Base-by-base conservation (phyloP, 1,284 basidiomycete species). In the Mycena citricolor region DNA sequence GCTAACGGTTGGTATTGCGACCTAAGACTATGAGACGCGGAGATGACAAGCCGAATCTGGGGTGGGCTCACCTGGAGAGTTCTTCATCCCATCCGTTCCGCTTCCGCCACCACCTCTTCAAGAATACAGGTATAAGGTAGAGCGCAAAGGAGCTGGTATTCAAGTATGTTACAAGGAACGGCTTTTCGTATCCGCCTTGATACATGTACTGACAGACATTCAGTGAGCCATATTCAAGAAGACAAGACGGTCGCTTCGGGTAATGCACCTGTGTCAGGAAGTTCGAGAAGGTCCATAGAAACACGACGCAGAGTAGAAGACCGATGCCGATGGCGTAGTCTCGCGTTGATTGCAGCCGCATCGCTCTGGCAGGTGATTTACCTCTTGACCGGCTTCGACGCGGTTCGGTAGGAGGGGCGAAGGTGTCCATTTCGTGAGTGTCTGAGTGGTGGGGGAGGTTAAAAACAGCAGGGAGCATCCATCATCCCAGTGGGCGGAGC, bases 131-230 rank as follows among this genome's bases (percentile, higher is more conserved):
- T 8, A 97, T 58, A 20, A 99, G 81, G 67, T 98, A 98, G 14
- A 95, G 57, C n/a, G 83, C 70, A 63, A 97, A 99, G 8, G 88
- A 77, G 44, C 90, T 85, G 0, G 93, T 95, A 63, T 86, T 91
- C 57, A 92, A 68, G 58, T 93, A 97, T 2, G 93, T 97, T 33
- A 92, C 82, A 53, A 90, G 67, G 61, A 90, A 91, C 2, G 88
- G 87, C 57, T 90, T 91, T 57, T 85, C 76, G 55, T 82, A 91
- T 35, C 87, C 88, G 35, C 68, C 77, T 38, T 80, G 73, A 52
- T 83, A 89, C 42, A 87, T 65, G 56, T 77, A 76, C 86, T 90
- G 47, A 21, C 5, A 39, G 14, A 22, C 32, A 35, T 28, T 16
- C 25, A 48, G 24, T 42, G 24, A 56, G 29, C 32, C 20, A 50